Evolutionary conservation across 2,329 filamentous ascomycete species (phyloP), one percentile per base, ranked within the genome.

Genomic region (Neonectria sp.): DNA sequence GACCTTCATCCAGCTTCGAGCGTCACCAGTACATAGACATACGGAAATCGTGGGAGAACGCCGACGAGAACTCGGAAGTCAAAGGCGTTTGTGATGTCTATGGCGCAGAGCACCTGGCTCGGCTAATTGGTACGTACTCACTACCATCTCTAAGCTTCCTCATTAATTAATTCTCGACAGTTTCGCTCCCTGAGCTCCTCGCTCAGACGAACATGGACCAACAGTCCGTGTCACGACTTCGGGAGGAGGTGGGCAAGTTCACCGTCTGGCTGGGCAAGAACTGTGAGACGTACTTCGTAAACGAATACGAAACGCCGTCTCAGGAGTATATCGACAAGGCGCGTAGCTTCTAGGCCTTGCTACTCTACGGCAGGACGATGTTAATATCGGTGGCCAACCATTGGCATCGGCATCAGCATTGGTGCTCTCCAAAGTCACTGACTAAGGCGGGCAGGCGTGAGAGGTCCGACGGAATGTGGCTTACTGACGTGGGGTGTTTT

Each of bases 131-230:
- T 98, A 88, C 73, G 88, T 82, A 35, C 13, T 17, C 24, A 29
- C 21, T 43, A 5, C 49, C 46, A 17, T 25, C 24, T 8, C 24
- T 33, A 6, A 17, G 25, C 7, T 21, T 4, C 6, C 35, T 13
- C 13, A 5, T 24, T 48, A 21, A 31, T 68, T 70, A 52, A 73
- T 53, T 33, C 43, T 29, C 45, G 29, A 63, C 73, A 97, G 95
- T 97, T 4, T 92, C 93, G 1, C 90, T 98, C 74, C 95, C 96
- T 0, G 96, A 99, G 78, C 90, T 98, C 46, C 91, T 98, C 69
- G 95, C 95, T 4, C 96, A 99, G 80, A 99, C 96, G 59, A 98
- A 98, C 82, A 97, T 99, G 95, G 96, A 98, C 77, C 87, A 92
- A 60, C 95, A 97, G 79, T 95, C 95, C 3, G 94, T 97, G 48